Evolutionary conservation across 163 green algal species (phyloP), one percentile per base, ranked within the genome.

Genomic region (Volvox carteri): DNA sequence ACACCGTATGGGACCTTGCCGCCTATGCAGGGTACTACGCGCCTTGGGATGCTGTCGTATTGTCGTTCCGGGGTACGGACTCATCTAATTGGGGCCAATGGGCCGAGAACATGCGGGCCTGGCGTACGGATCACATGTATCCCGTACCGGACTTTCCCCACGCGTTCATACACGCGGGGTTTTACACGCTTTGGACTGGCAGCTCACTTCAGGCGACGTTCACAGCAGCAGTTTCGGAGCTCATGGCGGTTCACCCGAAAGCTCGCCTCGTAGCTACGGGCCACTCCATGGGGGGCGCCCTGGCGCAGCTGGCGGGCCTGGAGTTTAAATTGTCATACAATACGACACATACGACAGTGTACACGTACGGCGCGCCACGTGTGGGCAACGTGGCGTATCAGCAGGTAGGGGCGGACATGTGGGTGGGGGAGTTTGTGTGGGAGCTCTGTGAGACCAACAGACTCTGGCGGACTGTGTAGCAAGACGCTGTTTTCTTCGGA

Each of bases 31-130:
- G 96, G 5, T 98, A 94, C 78, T 93, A 90, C 39, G 85, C 92
- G 14, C 74, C 87, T 9, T 76, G 95, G 86, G 72, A 93, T 19
- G 94, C 94, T 23, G 95, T 96, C 2, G 90, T 98, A 3, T 80
- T 98, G 46, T 91, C 93, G 0, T 98, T 98, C 78, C 86, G 96
- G 0, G 96, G 96, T 39, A 98, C 96, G 8, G 95, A 98, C 91
- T 94, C 86, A 44, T 91, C 93, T 84, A 94, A 76, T 62, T 93
- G 93, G 84, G 95, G 95, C 78, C 98, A 98, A 89, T 98, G 97
- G 96, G 94, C 95, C 5, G 93, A 97, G 52, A 97, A 98, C 91
- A 96, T 98, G 93, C 91, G 93, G 23, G 93, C 94, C 14, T 97
- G 96, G 96, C 91, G 93, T 8, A 84, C 74, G 12, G 87, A 94